Evolutionary conservation across 768 basidiomycete genomes (phyloP).

Genomic region (Termitomyces sp.): DNA sequence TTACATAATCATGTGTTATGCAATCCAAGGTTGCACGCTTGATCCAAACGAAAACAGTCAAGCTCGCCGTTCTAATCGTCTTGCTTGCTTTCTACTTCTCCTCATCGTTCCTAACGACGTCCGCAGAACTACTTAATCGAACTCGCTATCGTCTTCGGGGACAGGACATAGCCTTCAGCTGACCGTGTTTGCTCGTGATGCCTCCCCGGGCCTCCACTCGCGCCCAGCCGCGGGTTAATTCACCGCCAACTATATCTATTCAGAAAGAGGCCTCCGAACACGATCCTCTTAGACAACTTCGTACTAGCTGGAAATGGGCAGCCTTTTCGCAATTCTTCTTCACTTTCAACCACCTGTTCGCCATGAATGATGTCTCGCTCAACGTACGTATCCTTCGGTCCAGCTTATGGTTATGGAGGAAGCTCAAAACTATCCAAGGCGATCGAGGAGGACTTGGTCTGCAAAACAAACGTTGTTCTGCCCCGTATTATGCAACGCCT

Average conservation of each 20-base stretch:
- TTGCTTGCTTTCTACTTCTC: conserved; percentile 5
- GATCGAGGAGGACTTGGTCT: conserved; percentile 71
- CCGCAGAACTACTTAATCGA: neutral
- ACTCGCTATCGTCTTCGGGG: neutral
- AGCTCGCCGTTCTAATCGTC: conserved; percentile 11
- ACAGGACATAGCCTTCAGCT: conserved; percentile 7
- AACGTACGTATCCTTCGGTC: conserved; percentile 35
- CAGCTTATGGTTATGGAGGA: conserved; percentile 3
- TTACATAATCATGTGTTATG: conserved; percentile 10
- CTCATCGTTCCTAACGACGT: neutral
- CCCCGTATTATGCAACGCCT: conserved; percentile 73
- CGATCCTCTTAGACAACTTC: conserved; percentile 48
- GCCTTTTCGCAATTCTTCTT: conserved; percentile 87
- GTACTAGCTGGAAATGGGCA: conserved; percentile 90
- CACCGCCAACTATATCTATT: conserved; percentile 23
- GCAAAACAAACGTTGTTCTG: conserved; percentile 53
- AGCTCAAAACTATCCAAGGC: conserved; percentile 40
- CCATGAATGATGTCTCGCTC: conserved; percentile 66
- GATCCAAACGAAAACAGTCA: conserved; percentile 14
- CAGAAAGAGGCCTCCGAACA: conserved; percentile 19
- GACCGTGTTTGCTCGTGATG: conserved; percentile 29
- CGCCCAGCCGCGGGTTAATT: conserved; percentile 23
- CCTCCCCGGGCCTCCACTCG: conserved; percentile 51
- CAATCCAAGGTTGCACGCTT: conserved; percentile 10
- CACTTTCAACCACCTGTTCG: conserved; percentile 73